phyloP scores from a whole-genome alignment of 2,329 filamentous ascomycete genomes.

The Aspergillus piperis region DNA sequence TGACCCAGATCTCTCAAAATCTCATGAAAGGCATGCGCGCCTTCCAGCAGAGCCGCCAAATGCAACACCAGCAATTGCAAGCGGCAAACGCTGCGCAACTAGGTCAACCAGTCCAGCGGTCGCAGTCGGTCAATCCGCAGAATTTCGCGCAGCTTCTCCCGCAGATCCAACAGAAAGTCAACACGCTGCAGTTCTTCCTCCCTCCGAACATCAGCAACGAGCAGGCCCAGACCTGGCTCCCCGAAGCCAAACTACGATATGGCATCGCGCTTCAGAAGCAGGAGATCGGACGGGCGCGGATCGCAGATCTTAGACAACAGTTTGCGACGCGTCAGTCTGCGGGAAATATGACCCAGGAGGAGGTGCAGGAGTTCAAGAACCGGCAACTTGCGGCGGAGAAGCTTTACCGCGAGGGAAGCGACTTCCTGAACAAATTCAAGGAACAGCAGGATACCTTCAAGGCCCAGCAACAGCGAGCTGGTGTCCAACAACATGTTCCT shows the following conservation, averaged over 20 bases:
- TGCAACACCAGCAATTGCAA: slow-evolving; percentile 34
- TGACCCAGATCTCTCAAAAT: slow-evolving; percentile 53
- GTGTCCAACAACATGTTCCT: slow-evolving; percentile 17
- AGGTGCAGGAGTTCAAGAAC: slow-evolving; percentile 46
- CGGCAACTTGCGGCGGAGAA: slow-evolving; percentile 45
- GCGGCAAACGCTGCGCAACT: slow-evolving; percentile 20
- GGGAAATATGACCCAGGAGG: slow-evolving; percentile 45
- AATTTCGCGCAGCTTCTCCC: slow-evolving; percentile 46
- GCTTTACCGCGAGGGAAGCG: slow-evolving; percentile 46
- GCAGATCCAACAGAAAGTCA: slow-evolving; percentile 50
- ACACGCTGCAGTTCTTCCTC: slow-evolving; percentile 46
- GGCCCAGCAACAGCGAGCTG: slow-evolving; percentile 35
- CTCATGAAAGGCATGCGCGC: slow-evolving; percentile 55
- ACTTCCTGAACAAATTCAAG: slow-evolving; percentile 51
- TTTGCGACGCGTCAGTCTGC: slow-evolving; percentile 40
- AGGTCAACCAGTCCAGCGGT: slow-evolving; percentile 31
- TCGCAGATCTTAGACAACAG: slow-evolving; percentile 44
- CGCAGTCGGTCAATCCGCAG: slow-evolving; percentile 41
- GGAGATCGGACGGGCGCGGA: slow-evolving; percentile 48
- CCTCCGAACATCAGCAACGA: slow-evolving; percentile 49
- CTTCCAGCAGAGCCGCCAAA: slow-evolving; percentile 46
- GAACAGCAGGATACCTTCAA: slow-evolving; percentile 51
- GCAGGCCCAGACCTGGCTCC: slow-evolving; percentile 48
- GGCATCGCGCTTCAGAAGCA: slow-evolving; percentile 52
- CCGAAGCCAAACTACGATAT: slow-evolving; percentile 50